These are phyloP conservation scores for Tylopilus sp. DNA, from an alignment of 768 basidiomycete genomes.

Conservation along the genomic window DNA sequence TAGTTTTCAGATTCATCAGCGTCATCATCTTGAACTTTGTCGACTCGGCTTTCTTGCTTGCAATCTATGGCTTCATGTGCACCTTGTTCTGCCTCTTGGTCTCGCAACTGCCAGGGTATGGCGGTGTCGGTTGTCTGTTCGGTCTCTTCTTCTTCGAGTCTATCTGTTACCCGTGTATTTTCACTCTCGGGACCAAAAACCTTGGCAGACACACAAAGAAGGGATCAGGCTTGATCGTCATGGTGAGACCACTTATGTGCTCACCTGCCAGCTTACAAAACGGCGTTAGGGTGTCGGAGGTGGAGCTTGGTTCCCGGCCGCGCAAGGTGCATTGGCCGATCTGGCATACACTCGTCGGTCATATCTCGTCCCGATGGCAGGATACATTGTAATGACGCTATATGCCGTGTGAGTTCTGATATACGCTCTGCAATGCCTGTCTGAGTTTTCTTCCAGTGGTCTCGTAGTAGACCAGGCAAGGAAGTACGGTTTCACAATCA, in stretches of 20 bases:
- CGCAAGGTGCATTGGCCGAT: constrained; percentile 56
- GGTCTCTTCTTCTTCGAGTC: constrained; percentile 72
- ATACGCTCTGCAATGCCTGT: neutral
- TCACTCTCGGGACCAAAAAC: constrained; percentile 64
- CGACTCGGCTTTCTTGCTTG: constrained; percentile 62
- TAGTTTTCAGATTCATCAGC: constrained; percentile 50
- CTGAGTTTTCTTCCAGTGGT: constrained; percentile 36
- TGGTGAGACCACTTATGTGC: constrained; percentile 34
- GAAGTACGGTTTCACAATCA: constrained; percentile 48
- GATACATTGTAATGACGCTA: constrained; percentile 54
- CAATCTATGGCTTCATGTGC: constrained; percentile 51
- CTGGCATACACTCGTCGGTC: constrained; percentile 46
- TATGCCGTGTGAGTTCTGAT: constrained; percentile 49
- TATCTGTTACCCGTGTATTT: constrained; percentile 70
- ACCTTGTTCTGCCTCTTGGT: constrained; percentile 49
- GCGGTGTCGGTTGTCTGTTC: constrained; percentile 61
- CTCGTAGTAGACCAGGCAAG: constrained; percentile 49
- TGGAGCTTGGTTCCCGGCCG: constrained; percentile 67
- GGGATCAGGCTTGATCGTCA: constrained; percentile 63
- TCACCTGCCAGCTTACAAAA: neutral
- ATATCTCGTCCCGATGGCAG: constrained; percentile 58
- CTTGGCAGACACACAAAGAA: constrained; percentile 57
- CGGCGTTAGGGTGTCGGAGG: constrained; percentile 51
- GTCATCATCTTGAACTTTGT: constrained; percentile 58
- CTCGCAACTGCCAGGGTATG: constrained; percentile 47